Conservation (phyloP, 192 early-diverging fungal species). For the Linnemannia zychae region DNA sequence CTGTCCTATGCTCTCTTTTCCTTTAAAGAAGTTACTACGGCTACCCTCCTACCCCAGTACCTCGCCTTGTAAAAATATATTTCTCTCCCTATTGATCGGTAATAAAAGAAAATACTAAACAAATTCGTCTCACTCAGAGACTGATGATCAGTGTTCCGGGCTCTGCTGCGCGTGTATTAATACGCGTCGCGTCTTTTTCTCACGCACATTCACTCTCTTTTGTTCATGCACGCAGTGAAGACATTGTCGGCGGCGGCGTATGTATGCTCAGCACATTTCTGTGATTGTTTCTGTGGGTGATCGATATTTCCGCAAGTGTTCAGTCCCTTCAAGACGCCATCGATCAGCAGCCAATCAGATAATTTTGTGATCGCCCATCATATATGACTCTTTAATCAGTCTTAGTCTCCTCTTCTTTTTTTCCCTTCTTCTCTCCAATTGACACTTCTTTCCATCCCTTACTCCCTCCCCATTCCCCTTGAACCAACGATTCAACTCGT, state of each 20-base stretch:
- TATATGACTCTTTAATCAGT: slow-evolving; percentile 21
- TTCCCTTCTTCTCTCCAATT: not conserved
- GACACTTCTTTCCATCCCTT: not conserved
- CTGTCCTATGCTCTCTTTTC: slow-evolving; percentile 9
- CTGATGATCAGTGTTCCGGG: not conserved
- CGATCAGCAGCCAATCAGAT: not conserved
- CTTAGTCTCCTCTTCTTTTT: not conserved
- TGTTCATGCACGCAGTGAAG: not conserved
- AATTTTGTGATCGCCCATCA: not conserved
- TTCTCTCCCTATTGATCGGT: not conserved
- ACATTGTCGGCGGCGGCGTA: not conserved
- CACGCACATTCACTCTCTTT: not conserved
- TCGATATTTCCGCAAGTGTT: no score
- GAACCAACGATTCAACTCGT: not conserved
- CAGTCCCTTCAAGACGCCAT: not conserved
- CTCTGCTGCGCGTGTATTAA: not conserved
- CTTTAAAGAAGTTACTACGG: slow-evolving; percentile 5
- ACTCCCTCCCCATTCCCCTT: not conserved
- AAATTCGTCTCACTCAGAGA: not conserved
- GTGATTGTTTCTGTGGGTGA: not conserved
- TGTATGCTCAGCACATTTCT: not conserved
- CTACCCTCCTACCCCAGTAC: not conserved
- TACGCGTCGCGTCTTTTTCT: not conserved
- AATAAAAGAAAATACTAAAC: no score
- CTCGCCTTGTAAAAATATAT: no score